Conservation (phyloP, 1,284 basidiomycete species). For the Pseudomicrostroma phylloplanum region DNA sequence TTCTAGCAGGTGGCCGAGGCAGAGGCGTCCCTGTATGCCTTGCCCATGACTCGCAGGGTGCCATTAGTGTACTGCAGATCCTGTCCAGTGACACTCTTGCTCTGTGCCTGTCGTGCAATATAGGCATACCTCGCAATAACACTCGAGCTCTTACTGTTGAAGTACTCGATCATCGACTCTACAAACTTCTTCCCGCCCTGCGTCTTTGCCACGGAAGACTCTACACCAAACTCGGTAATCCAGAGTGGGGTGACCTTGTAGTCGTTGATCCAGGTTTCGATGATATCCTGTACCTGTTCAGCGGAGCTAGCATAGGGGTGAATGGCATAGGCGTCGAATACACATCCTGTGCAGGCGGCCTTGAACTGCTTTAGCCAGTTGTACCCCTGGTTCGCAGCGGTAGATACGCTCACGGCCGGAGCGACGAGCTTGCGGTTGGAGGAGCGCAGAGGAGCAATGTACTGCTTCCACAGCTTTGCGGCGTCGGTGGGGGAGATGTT, state of each 20-base stretch:
- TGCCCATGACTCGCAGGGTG: not conserved
- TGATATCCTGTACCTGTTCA: not conserved
- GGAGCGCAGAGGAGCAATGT: slow-evolving; percentile 11
- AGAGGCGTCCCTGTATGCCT: not conserved
- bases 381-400: slow-evolving; percentile 3
- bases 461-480: slow-evolving; percentile 7
- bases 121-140: not conserved
- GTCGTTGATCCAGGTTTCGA: not conserved
- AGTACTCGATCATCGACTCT: not conserved
- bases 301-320: slow-evolving; percentile 11
- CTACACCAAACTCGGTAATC: not conserved
- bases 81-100: not conserved
- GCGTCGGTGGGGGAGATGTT: not conserved
- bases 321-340: slow-evolving; percentile 15
- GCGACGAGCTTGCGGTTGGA: slow-evolving; percentile 12
- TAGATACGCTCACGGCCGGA: slow-evolving; percentile 8
- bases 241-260: not conserved
- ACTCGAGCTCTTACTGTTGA: not conserved
- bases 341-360: slow-evolving; percentile 10
- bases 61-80: not conserved
- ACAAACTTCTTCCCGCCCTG: not conserved
- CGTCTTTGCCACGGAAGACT: not conserved
- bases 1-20: not conserved
- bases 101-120: not conserved
- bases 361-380: slow-evolving; percentile 14